Conservation (phyloP, 306 rosid species). For the Pterocarpus macrocarpus region DNA sequence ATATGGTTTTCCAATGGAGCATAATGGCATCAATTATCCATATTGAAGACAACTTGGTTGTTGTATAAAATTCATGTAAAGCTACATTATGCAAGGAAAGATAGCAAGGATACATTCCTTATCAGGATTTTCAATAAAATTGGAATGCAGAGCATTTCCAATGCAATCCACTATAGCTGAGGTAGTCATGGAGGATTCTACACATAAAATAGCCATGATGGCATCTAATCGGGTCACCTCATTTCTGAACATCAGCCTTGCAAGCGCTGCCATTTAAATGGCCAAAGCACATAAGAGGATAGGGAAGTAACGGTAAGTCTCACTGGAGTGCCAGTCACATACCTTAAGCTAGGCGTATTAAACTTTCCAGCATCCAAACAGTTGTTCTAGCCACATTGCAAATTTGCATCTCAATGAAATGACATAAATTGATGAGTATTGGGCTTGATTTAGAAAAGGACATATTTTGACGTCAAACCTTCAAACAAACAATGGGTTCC, state of each 20-base stretch:
- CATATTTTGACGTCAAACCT: constrained; percentile 57
- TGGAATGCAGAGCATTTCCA: constrained; percentile 97
- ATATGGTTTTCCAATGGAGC: not conserved
- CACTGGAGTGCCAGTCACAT: constrained; percentile 31
- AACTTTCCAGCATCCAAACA: constrained; percentile 96
- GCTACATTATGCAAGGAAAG: constrained; percentile 43
- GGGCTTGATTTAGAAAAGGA: constrained; percentile 7
- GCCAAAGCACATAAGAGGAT: constrained; percentile 22
- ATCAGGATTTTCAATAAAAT: constrained; percentile 90
- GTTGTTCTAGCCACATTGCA: constrained; percentile 90
- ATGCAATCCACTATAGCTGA: constrained; percentile 95
- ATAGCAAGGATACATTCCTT: constrained; percentile 86
- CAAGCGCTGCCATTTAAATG: constrained; percentile 74
- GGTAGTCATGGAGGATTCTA: constrained; percentile 96
- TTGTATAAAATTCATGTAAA: not conserved
- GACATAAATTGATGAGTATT: constrained; percentile 35
- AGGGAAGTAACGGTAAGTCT: constrained; percentile 28
- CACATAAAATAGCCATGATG: constrained; percentile 84
- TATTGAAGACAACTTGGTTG: not conserved
- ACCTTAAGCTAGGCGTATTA: constrained; percentile 98
- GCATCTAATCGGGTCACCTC: constrained; percentile 91
- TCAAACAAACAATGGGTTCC: constrained; percentile 46
- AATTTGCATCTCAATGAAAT: constrained; percentile 42
- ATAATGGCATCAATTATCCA: not conserved
- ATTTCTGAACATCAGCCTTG: constrained; percentile 95